Evolutionary conservation across 257 asterid genomes (phyloP).

Genomic region (Plantago elongata): DNA sequence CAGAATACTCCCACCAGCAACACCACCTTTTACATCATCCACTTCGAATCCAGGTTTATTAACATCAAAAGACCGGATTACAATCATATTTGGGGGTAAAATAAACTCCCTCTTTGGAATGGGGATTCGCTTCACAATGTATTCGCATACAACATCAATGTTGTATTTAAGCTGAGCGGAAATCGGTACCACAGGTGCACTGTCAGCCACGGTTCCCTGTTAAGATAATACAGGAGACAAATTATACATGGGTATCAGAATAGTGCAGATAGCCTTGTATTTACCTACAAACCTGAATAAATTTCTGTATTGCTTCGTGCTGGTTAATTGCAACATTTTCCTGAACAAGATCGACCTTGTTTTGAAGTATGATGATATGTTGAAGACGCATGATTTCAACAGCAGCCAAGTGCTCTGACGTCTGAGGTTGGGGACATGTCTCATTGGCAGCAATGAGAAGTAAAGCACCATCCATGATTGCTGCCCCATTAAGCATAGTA

Average conservation of each 20-base stretch:
- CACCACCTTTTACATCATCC: constrained; percentile 95
- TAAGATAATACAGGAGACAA: constrained; percentile 15
- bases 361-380: constrained; percentile 89
- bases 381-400: constrained; percentile 93
- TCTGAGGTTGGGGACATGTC: constrained; percentile 98
- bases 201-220: constrained; percentile 95
- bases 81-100: constrained; percentile 95
- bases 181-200: constrained; percentile 91
- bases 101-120: constrained; percentile 83
- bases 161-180: constrained; percentile 96
- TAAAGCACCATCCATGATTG: constrained; percentile 94
- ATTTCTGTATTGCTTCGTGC: constrained; percentile 91
- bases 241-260: background rate
- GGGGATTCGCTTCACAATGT: constrained; percentile 79
- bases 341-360: constrained; percentile 96
- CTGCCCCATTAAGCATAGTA: constrained; percentile 97
- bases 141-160: constrained; percentile 89
- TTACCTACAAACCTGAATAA: constrained; percentile 60
- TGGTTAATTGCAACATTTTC: constrained; percentile 98
- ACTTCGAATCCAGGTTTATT: constrained; percentile 98
- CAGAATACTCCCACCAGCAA: constrained; percentile 97
- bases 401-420: constrained; percentile 96
- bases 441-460: constrained; percentile 95
- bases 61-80: constrained; percentile 94
- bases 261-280: constrained; percentile 1